Evolutionary conservation across 148 eudicot genomes (phyloP).

Genomic region (Pharnaceum exiguum): DNA sequence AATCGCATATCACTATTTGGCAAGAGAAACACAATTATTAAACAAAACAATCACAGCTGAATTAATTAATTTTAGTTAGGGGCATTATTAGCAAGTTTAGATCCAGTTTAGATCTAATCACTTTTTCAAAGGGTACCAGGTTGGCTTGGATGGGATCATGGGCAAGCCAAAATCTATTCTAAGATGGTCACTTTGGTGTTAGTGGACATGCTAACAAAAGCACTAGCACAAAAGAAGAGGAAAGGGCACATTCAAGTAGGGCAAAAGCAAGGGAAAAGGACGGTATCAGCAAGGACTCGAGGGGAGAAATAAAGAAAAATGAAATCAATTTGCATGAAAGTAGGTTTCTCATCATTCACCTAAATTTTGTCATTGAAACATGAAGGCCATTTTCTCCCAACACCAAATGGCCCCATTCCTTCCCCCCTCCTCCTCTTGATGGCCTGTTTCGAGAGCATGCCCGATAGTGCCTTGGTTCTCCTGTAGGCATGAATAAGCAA

Average conservation of each 20-base stretch:
- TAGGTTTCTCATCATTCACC: neutral
- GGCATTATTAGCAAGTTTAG: neutral
- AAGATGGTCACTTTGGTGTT: neutral
- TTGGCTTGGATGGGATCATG: constrained; percentile 13
- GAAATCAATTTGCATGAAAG: constrained; percentile 1
- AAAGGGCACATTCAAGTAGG: constrained; percentile 10
- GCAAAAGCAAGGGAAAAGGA: constrained; percentile 15
- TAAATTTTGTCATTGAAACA: neutral
- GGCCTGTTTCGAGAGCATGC: too few species aligned
- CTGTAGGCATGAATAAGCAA: too few species aligned
- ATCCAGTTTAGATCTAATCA: neutral
- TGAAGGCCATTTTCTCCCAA: too few species aligned
- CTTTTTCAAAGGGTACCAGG: constrained; percentile 14
- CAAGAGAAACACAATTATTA: neutral
- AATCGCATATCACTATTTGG: neutral
- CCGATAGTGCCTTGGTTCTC: too few species aligned
- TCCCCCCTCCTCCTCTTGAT: too few species aligned
- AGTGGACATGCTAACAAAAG: constrained; percentile 14
- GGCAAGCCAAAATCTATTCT: constrained; percentile 2
- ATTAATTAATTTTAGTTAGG: neutral
- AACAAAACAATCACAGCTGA: too few species aligned
- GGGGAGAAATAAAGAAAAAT: neutral
- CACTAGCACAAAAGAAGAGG: constrained; percentile 9
- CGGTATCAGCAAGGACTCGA: neutral
- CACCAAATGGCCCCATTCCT: too few species aligned